Evolutionary conservation across 495 filamentous ascomycete species (phyloP).

Genomic region (Physcia stellaris): DNA sequence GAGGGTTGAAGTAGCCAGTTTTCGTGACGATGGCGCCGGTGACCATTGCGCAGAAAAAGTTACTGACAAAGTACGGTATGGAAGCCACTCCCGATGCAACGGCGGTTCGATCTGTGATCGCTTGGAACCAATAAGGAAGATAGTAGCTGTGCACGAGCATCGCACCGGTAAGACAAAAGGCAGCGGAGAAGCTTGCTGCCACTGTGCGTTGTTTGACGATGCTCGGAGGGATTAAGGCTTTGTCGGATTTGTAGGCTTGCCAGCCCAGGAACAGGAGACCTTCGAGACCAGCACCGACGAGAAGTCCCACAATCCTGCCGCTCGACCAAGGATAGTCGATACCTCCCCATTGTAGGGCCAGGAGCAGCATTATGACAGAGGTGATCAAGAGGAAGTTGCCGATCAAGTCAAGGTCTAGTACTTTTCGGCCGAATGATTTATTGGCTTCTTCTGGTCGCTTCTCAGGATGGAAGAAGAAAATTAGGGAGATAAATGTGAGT

Average conservation of each 20-base stretch:
- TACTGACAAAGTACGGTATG: not conserved
- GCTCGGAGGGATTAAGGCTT: slow-evolving; percentile 28
- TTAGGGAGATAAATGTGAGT: not conserved
- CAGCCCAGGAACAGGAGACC: slow-evolving; percentile 25
- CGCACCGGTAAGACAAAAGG: slow-evolving; percentile 2
- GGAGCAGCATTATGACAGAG: slow-evolving; percentile 30
- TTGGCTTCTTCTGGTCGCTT: not conserved
- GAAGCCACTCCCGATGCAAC: slow-evolving; percentile 1
- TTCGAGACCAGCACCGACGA: slow-evolving; percentile 26
- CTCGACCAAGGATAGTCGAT: slow-evolving; percentile 33
- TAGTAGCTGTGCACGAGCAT: slow-evolving; percentile 10
- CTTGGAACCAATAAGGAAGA: slow-evolving; percentile 16
- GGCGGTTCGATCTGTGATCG: slow-evolving; percentile 8
- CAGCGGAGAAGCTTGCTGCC: slow-evolving; percentile 13
- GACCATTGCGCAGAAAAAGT: slow-evolving; percentile 1
- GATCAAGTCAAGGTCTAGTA: slow-evolving; percentile 24
- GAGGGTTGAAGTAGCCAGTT: slow-evolving; percentile 7
- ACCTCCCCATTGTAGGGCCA: slow-evolving; percentile 41
- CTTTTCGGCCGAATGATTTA: slow-evolving; percentile 1
- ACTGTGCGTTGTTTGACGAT: slow-evolving; percentile 22
- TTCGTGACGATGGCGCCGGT: not conserved
- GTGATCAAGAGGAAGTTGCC: slow-evolving; percentile 32
- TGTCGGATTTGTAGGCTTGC: slow-evolving; percentile 25
- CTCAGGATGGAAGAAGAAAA: slow-evolving; percentile 1
- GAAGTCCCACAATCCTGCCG: slow-evolving; percentile 19